phyloP scores from a whole-genome alignment of 495 filamentous ascomycete species.

The Penicillium soppii region DNA sequence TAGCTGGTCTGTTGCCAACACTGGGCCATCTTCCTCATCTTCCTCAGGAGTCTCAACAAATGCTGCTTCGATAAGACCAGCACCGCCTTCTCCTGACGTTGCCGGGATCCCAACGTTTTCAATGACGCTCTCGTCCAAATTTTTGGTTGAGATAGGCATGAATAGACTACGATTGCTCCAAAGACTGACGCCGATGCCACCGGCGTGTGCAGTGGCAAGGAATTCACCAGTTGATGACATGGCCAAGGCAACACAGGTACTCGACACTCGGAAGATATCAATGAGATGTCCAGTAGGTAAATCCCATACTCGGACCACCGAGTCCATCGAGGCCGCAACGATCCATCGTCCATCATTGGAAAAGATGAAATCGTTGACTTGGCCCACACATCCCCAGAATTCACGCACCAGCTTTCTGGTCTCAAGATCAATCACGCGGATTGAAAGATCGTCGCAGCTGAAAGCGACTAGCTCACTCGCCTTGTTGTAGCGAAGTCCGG shows the following conservation, averaged over 20 bases:
- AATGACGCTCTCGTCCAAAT: constrained; percentile 74
- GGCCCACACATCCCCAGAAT: constrained; percentile 81
- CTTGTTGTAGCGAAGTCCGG: constrained; percentile 74
- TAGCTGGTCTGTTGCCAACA: constrained; percentile 68
- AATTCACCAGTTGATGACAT: constrained; percentile 91
- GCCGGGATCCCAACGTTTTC: constrained; percentile 61
- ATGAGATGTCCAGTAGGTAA: constrained; percentile 92
- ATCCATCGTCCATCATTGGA: constrained; percentile 95
- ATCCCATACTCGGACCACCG: constrained; percentile 86
- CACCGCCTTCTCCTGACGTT: constrained; percentile 79
- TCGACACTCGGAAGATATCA: constrained; percentile 76
- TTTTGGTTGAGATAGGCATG: constrained; percentile 77
- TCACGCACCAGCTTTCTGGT: constrained; percentile 89
- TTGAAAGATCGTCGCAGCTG: constrained; percentile 82
- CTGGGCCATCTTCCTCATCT: constrained; percentile 46
- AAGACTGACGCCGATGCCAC: constrained; percentile 81
- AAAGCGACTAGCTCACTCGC: constrained; percentile 85
- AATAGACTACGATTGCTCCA: constrained; percentile 95
- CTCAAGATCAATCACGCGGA: constrained; percentile 86
- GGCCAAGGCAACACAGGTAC: constrained; percentile 74
- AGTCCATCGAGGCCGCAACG: constrained; percentile 81
- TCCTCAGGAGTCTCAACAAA: constrained; percentile 55
- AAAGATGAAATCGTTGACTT: constrained; percentile 84
- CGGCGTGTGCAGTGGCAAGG: constrained; percentile 82
- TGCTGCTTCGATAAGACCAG: constrained; percentile 67